Evolutionary conservation across 768 basidiomycete species (phyloP).

Genomic region (Rhodotorula kratochvilovae): DNA sequence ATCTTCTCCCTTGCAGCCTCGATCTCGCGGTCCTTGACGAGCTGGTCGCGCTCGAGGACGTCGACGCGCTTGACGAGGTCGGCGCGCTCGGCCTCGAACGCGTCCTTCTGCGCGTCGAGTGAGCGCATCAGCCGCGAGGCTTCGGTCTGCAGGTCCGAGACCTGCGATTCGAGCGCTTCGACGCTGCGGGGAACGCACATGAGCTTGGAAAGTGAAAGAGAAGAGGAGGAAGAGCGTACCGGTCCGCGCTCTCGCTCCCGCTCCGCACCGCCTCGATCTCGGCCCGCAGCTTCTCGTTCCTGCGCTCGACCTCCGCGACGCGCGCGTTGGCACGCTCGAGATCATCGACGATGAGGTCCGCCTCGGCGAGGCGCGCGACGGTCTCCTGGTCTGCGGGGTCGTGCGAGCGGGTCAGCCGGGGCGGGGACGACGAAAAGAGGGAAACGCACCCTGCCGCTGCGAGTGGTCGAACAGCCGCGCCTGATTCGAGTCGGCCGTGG

Average conservation of each 20-base stretch:
- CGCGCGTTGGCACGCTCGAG: slow-evolving; percentile 91
- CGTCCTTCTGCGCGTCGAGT: slow-evolving; percentile 52
- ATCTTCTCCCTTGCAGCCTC: slow-evolving; percentile 66
- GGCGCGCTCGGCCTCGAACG: slow-evolving; percentile 61
- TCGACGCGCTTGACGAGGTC: slow-evolving; percentile 60
- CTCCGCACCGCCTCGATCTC: slow-evolving; percentile 87
- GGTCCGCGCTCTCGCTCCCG: slow-evolving; percentile 65
- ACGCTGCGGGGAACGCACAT: slow-evolving; percentile 53
- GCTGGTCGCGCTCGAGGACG: slow-evolving; percentile 22
- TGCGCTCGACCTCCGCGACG: slow-evolving; percentile 82
- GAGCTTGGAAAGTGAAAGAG: too few species aligned
- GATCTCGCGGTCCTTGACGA: slow-evolving; percentile 58
- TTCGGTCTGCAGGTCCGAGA: slow-evolving; percentile 72
- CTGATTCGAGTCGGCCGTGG: slow-evolving; percentile 86
- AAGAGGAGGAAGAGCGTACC: slow-evolving; percentile 52
- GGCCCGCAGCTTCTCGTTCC: slow-evolving; percentile 92
- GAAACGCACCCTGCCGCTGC: slow-evolving; percentile 77
- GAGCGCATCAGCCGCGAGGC: slow-evolving; percentile 63
- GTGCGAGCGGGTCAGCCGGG: background rate
- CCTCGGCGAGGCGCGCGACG: slow-evolving; percentile 78
- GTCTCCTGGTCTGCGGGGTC: slow-evolving; percentile 73
- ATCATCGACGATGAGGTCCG: slow-evolving; percentile 92
- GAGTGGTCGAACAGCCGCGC: slow-evolving; percentile 86
- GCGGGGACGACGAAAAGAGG: background rate
- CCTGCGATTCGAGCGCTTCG: slow-evolving; percentile 65